Percentiles rank a stretch among this genome's conserved stretches.
These are phyloP conservation scores for Phalaenopsis equestris DNA, from an alignment of 106 monocot genomes.

Conservation along the genomic window DNA sequence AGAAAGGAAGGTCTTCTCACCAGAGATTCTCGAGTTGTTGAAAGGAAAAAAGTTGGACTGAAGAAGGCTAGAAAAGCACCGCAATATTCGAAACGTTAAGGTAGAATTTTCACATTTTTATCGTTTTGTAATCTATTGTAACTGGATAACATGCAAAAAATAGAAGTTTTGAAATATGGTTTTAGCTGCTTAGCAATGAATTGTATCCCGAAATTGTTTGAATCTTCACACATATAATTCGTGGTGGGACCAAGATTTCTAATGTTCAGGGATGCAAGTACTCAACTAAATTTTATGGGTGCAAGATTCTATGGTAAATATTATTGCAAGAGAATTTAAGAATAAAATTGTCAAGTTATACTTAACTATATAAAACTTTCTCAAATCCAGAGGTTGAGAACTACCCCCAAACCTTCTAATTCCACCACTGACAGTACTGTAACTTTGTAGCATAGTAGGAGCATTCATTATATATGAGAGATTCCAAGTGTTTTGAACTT, in stretches of 20 bases:
- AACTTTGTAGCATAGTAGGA: background rate
- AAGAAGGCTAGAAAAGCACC: constrained; percentile 90
- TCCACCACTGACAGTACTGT: background rate
- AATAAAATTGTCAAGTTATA: too few relatives aligned
- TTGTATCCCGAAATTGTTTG: background rate
- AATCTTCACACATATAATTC: too few relatives aligned
- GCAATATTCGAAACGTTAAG: constrained; percentile 90
- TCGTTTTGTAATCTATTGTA: background rate
- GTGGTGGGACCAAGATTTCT: too few relatives aligned
- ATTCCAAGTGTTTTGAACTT: background rate
- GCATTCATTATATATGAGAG: background rate
- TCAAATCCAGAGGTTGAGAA: too few relatives aligned
- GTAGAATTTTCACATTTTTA: background rate
- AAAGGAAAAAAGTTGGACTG: constrained; percentile 93
- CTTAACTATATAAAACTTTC: too few relatives aligned
- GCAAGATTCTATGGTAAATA: too few relatives aligned
- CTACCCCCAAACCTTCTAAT: too few relatives aligned
- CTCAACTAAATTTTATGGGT: too few relatives aligned
- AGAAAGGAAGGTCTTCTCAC: constrained; percentile 82
- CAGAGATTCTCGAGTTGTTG: constrained; percentile 81
- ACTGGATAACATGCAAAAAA: background rate
- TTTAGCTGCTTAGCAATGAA: background rate
- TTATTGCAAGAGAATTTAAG: too few relatives aligned
- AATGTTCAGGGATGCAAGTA: too few relatives aligned
- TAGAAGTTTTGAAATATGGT: too few relatives aligned